Evolutionary conservation across 164 flowering plant species (phyloP).

Genomic region (Houttuynia cordata): DNA sequence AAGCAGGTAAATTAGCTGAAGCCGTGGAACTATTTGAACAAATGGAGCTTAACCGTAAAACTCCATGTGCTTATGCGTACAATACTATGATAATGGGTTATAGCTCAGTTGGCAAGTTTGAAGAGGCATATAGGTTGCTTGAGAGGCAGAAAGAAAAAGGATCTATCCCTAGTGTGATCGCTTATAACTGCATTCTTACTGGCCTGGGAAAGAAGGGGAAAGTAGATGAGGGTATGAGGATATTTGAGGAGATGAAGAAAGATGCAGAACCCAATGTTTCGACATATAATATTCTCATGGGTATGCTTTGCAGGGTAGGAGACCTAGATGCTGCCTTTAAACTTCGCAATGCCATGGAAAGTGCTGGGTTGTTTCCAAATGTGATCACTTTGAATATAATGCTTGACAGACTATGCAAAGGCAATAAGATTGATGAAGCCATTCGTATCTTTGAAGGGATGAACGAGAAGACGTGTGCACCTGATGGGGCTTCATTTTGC

Average conservation of each 20-base stretch:
- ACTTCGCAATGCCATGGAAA: slow-evolving; percentile 55
- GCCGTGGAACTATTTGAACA: slow-evolving; percentile 76
- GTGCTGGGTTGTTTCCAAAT: slow-evolving; percentile 77
- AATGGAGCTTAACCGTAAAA: slow-evolving; percentile 50
- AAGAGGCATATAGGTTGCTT: slow-evolving; percentile 67
- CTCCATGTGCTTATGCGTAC: slow-evolving; percentile 91
- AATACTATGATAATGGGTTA: slow-evolving; percentile 97
- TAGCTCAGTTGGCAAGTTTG: slow-evolving; percentile 75
- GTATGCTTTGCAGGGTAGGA: slow-evolving; percentile 71
- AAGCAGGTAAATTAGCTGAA: slow-evolving; percentile 50
- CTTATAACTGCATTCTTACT: slow-evolving; percentile 77
- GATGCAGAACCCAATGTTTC: slow-evolving; percentile 71
- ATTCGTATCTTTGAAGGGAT: slow-evolving; percentile 53
- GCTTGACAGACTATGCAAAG: slow-evolving; percentile 77
- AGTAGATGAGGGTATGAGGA: slow-evolving; percentile 48
- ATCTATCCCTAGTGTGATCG: slow-evolving; percentile 74
- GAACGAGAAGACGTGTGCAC: slow-evolving; percentile 50
- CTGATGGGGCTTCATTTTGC: slow-evolving; percentile 63
- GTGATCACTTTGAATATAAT: slow-evolving; percentile 72
- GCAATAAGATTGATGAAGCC: slow-evolving; percentile 68
- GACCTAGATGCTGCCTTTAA: slow-evolving; percentile 50
- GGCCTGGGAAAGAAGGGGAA: slow-evolving; percentile 73
- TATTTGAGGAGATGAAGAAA: slow-evolving; percentile 76
- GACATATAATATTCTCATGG: slow-evolving; percentile 73
- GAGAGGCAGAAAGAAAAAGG: slow-evolving; percentile 81